A percentile compares a stretch with the other conserved stretches of the same genome.
Evolutionary conservation across 805 yeast genomes (phyloP).

Genomic region (Naumovozyma baii): DNA sequence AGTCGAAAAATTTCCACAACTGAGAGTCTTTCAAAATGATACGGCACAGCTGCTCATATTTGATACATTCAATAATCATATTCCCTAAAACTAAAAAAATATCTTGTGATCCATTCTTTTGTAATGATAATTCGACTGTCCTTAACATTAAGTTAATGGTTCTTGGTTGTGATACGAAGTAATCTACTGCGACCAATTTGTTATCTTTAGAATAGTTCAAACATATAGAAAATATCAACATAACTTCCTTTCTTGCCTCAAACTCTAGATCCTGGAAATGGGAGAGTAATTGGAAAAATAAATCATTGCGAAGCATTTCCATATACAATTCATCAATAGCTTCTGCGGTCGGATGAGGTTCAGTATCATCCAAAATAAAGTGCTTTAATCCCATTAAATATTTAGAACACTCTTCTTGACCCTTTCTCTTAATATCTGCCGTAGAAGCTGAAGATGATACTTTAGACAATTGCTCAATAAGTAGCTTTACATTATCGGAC

Average conservation of each 20-base stretch:
- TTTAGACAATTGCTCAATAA: constrained; percentile 64
- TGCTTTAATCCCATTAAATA: constrained; percentile 54
- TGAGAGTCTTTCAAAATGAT: constrained; percentile 48
- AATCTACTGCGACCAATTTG: constrained; percentile 81
- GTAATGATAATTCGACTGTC: constrained; percentile 55
- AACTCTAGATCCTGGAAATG: constrained; percentile 67
- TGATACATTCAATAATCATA: constrained; percentile 76
- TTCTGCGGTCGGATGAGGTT: constrained; percentile 50
- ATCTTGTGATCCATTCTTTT: constrained; percentile 33
- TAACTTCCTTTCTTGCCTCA: constrained; percentile 81
- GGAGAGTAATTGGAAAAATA: constrained; percentile 50
- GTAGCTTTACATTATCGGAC: constrained; percentile 64
- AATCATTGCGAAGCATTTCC: constrained; percentile 66
- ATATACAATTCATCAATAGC: constrained; percentile 67
- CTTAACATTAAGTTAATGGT: constrained; percentile 51
- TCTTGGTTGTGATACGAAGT: constrained; percentile 57
- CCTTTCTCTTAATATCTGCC: constrained; percentile 32
- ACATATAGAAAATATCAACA: constrained; percentile 60
- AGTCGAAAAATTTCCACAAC: constrained; percentile 78
- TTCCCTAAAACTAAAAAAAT: constrained; percentile 65
- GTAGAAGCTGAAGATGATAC: constrained; percentile 35
- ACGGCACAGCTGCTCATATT: constrained; percentile 59
- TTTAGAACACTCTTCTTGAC: constrained; percentile 66
- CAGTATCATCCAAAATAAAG: constrained; percentile 54
- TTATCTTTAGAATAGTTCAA: constrained; percentile 69